Evolutionary conservation across 345 rosid genomes (phyloP), one percentile per base, ranked within the genome.

Genomic region (Populus davidiana): DNA sequence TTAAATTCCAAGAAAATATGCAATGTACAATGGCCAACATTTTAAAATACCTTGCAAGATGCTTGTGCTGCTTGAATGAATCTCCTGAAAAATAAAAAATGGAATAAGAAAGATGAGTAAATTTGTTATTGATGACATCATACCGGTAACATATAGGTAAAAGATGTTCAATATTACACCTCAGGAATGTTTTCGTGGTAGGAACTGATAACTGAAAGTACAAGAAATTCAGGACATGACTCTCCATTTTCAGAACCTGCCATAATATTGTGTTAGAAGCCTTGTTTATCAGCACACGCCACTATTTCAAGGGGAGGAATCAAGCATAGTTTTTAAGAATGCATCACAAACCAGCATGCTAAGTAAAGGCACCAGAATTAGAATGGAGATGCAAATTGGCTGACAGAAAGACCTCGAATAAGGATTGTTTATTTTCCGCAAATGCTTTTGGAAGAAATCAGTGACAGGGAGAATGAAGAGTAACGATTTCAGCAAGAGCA

Each of bases 211-310:
- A 84, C 75, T 91, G 93, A 80, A 89, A 93, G 72, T 83, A 87
- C 90, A 93, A 79, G 76, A 81, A 79, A 75, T 92, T 93, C 74
- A 96, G 85, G 75, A 92, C 85, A 75, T 81, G 82, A 79, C 87
- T 85, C 90, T 96, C 98, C 97, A 90, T 91, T 86, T 89, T 87
- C 86, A 92, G 76, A 73, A 95, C 98, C 99, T 95, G 90, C 81
- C 80, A 84, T 25, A 23, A 2, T 31, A 63, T 52, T 25, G 29
- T 16, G 67, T 86, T 78, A 90, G 82, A 44, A 79, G 71, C 73
- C 71, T 74, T 61, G 63, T 31, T 64, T 44, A 80, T 82, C 81
- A 79, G 76, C 76, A 27, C 31, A 64, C 29, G 65, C 52, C 56
- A 33, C 56, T 39, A 59, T 67, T 16, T 25, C 39, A 50, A 77